These are phyloP conservation scores for Shiraia sp. DNA, from an alignment of 2,329 filamentous ascomycete genomes.

Conservation along the genomic window DNA sequence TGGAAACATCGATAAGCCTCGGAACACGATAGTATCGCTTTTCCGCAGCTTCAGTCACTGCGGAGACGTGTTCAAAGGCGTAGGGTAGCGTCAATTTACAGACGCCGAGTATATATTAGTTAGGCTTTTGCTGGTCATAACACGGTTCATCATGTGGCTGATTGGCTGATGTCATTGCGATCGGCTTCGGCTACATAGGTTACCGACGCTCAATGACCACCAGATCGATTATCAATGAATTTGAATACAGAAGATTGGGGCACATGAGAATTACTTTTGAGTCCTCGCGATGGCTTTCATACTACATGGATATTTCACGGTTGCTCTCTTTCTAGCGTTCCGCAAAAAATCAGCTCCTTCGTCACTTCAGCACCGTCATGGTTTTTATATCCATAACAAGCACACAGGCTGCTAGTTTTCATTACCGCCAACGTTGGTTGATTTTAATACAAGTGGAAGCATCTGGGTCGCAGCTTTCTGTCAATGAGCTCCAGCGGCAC, in stretches of 20 bases:
- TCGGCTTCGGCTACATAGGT: conserved; percentile 4
- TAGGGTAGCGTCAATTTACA: conserved; percentile 2
- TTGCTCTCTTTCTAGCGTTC: too few species aligned
- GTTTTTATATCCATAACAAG: too few species aligned
- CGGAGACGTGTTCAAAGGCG: conserved; percentile 13
- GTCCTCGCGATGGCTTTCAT: too few species aligned
- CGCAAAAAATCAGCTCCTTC: too few species aligned
- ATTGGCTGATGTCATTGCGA: conserved; percentile 24
- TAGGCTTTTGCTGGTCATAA: conserved; percentile 10
- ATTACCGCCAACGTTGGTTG: too few species aligned
- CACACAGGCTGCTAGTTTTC: too few species aligned
- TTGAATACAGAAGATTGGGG: too few species aligned
- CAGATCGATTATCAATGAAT: too few species aligned
- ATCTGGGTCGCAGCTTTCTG: neutral
- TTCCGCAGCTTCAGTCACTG: neutral
- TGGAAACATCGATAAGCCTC: neutral
- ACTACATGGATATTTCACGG: too few species aligned
- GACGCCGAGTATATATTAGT: conserved; percentile 18
- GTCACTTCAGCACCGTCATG: too few species aligned
- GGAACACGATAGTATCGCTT: neutral
- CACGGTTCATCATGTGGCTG: conserved; percentile 13
- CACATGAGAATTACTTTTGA: too few species aligned
- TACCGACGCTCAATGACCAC: neutral
- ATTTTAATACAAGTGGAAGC: too few species aligned
- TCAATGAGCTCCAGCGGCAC: conserved; percentile 19